phyloP scores from a whole-genome alignment of 2,329 filamentous ascomycete species.

The Emergomyces pasteurianus region DNA sequence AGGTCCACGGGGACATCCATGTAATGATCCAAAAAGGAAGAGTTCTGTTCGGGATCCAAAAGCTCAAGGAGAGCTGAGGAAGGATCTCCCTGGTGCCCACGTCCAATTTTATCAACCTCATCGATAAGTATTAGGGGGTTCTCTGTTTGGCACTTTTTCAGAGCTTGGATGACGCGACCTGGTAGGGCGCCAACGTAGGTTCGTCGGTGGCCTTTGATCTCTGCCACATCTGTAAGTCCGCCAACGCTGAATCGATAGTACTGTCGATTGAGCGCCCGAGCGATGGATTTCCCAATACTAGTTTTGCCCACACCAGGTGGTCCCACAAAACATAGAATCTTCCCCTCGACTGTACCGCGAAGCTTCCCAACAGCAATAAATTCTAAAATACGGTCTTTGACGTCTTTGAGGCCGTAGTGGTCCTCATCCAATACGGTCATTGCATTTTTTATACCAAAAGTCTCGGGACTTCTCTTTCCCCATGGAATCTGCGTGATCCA shows the following conservation, averaged over 20 bases:
- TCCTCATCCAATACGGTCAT: conserved; percentile 88
- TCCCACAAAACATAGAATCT: conserved; percentile 95
- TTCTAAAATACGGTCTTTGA: conserved; percentile 95
- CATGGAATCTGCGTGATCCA: conserved; percentile 98
- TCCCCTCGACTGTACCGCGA: conserved; percentile 91
- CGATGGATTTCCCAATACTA: conserved; percentile 96
- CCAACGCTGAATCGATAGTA: conserved; percentile 99
- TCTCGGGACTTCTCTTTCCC: conserved; percentile 90
- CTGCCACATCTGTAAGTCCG: conserved; percentile 90
- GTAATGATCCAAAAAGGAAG: conserved; percentile 94
- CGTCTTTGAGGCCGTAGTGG: conserved; percentile 92
- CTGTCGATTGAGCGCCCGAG: conserved; percentile 81
- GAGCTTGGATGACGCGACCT: conserved; percentile 89
- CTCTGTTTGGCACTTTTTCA: conserved; percentile 98
- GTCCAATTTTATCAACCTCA: conserved; percentile 95
- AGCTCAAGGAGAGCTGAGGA: conserved; percentile 87
- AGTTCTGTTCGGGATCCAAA: conserved; percentile 94
- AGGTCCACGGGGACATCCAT: conserved; percentile 96
- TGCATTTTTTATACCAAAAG: conserved; percentile 88
- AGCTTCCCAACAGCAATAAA: conserved; percentile 98
- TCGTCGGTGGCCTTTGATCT: conserved; percentile 94
- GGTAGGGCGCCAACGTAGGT: conserved; percentile 95
- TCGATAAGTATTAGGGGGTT: conserved; percentile 95
- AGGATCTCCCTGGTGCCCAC: conserved; percentile 91
- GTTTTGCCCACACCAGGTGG: conserved; percentile 97